Evolutionary conservation across 352 stramenopile species (phyloP).

Genomic region (Globisporangium alternatum): DNA sequence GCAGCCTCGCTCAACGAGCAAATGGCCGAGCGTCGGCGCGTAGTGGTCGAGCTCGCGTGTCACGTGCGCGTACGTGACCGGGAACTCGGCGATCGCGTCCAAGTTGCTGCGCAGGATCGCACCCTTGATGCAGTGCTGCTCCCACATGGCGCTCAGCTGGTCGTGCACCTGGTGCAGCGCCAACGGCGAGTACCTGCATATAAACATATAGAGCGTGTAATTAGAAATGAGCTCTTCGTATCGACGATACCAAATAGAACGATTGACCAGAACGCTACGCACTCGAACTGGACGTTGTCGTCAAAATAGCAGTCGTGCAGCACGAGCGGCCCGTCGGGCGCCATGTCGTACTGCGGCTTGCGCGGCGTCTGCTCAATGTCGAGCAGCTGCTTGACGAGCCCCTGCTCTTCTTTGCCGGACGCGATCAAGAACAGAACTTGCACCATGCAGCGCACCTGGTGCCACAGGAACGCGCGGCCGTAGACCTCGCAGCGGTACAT

Average conservation of each 20-base stretch:
- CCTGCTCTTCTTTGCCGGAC: constrained; percentile 86
- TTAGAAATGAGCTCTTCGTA: constrained; percentile 1
- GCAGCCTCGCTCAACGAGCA: constrained; percentile 55
- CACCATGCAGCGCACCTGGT: constrained; percentile 99
- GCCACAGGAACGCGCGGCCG: constrained; percentile 98
- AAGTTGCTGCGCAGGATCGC: constrained; percentile 74
- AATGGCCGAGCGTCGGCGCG: constrained; percentile 64
- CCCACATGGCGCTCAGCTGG: constrained; percentile 84
- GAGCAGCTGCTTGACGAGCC: constrained; percentile 88
- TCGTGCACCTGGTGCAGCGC: constrained; percentile 74
- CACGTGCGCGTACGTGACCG: constrained; percentile 36
- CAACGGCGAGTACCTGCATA: constrained; percentile 58
- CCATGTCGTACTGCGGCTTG: constrained; percentile 94
- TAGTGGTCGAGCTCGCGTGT: constrained; percentile 75
- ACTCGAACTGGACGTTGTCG: constrained; percentile 76
- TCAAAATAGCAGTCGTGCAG: constrained; percentile 96
- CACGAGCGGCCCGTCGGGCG: constrained; percentile 93
- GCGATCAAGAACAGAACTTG: constrained; percentile 96
- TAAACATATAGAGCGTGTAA: constrained; percentile 1
- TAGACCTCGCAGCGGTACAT: constrained; percentile 76
- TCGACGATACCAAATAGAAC: constrained; percentile 21
- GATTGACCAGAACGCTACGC: constrained; percentile 16
- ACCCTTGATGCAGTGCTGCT: constrained; percentile 68
- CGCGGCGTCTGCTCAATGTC: constrained; percentile 88
- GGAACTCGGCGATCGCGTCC: constrained; percentile 51